These are phyloP conservation scores for Oryza brachyantha DNA, from an alignment of 176 grass and related monocot genomes.

Conservation along the genomic window DNA sequence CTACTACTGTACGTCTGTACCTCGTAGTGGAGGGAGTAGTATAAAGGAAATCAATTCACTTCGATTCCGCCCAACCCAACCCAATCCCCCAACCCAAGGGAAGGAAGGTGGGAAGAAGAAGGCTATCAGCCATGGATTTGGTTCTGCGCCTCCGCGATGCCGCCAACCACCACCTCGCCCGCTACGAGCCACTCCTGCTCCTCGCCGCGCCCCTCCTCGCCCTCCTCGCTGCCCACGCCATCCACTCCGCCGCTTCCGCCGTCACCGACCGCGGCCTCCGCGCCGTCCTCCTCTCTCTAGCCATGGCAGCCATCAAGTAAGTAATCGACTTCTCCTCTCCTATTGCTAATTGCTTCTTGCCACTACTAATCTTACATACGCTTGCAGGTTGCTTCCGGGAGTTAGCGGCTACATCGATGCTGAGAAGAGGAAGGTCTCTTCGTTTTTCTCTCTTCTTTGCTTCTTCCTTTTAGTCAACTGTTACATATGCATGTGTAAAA, in stretches of 20 bases:
- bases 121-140: constrained; percentile 22
- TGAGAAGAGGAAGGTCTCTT: constrained; percentile 81
- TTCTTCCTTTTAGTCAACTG: no score
- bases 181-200: constrained; percentile 72
- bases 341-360: not conserved
- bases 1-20: no score
- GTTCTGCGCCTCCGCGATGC: constrained; percentile 49
- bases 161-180: constrained; percentile 54
- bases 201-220: constrained; percentile 62
- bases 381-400: constrained; percentile 67
- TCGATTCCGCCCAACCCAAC: no score
- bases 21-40: no score
- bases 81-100: not conserved
- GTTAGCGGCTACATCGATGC: constrained; percentile 69
- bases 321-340: no score
- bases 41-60: no score
- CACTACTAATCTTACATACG: not conserved
- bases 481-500: no score
- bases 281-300: constrained; percentile 42
- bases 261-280: constrained; percentile 63
- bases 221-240: constrained; percentile 51
- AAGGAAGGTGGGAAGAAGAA: no score
- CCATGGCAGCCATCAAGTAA: constrained; percentile 67
- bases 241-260: constrained; percentile 39
- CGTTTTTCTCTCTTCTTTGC: no score